phyloP scores from a whole-genome alignment of 2,329 filamentous ascomycete genomes.

The Purpureocillium takamizusanense region DNA sequence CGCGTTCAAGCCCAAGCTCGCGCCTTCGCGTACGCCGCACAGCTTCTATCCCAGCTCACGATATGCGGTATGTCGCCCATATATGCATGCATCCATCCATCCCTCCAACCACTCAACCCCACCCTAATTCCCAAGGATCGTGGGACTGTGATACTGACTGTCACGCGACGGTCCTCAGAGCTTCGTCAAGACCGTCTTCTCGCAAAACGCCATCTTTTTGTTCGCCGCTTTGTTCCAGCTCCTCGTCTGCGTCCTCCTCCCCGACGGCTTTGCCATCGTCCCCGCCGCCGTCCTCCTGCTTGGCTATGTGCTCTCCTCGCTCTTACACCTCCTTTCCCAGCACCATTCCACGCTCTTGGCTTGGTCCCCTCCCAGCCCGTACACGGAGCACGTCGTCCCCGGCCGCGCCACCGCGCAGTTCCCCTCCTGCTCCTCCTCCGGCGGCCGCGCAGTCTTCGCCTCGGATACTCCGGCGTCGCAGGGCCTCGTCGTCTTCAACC shows the following conservation, averaged over 20 bases:
- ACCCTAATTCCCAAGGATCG: too few relatives aligned
- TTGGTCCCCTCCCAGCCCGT: constrained; percentile 10
- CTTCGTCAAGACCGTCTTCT: constrained; percentile 23
- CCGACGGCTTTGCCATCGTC: constrained; percentile 23
- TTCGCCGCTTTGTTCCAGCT: constrained; percentile 26
- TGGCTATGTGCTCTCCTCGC: constrained; percentile 19
- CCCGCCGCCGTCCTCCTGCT: constrained; percentile 20
- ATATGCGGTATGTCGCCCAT: not conserved
- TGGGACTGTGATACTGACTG: too few relatives aligned
- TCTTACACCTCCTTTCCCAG: constrained; percentile 10
- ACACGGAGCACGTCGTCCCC: constrained; percentile 15
- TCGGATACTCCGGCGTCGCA: constrained; percentile 16
- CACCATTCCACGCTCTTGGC: too few relatives aligned
- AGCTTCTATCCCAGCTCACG: not conserved
- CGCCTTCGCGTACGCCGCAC: constrained; percentile 11
- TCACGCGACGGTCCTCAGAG: not conserved
- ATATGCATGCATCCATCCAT: not conserved
- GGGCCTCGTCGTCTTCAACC: constrained; percentile 32
- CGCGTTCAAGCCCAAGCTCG: constrained; percentile 15
- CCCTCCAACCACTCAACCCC: too few relatives aligned
- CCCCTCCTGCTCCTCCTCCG: constrained; percentile 11
- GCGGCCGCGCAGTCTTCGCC: constrained; percentile 17
- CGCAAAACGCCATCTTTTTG: constrained; percentile 20
- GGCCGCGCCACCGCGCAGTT: constrained; percentile 25
- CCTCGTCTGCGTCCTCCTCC: constrained; percentile 21